Conservation (phyloP, 225 moss, liverwort and hornwort species). For the Sphagnum contortum region DNA sequence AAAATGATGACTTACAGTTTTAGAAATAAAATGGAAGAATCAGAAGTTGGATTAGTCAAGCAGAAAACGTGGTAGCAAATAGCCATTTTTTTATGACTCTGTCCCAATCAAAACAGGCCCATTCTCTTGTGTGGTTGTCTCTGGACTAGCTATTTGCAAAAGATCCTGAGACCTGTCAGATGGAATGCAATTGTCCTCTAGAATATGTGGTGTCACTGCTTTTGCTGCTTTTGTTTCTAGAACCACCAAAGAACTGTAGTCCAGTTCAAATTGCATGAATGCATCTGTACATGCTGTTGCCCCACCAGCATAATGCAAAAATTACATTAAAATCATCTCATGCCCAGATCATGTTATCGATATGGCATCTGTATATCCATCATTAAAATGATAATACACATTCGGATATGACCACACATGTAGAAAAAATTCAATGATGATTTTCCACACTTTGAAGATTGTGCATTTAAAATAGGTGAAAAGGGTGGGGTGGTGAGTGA, state of each 20-base stretch:
- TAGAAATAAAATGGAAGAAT: too few relatives aligned
- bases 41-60: too few relatives aligned
- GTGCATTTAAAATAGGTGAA: neutral
- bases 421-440: neutral
- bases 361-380: neutral
- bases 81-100: too few relatives aligned
- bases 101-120: too few relatives aligned
- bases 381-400: neutral
- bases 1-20: too few relatives aligned
- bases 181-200: slow-evolving; percentile 83
- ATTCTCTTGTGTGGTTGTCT: too few relatives aligned
- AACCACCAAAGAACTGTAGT: slow-evolving; percentile 86
- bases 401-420: neutral
- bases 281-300: slow-evolving; percentile 70
- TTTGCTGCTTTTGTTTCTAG: slow-evolving; percentile 75
- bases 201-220: slow-evolving; percentile 65
- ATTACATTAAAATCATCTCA: neutral
- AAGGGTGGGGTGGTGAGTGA: too few relatives aligned
- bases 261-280: slow-evolving; percentile 86
- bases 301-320: neutral
- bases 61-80: too few relatives aligned
- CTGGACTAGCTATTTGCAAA: slow-evolving; percentile 10
- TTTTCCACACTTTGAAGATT: neutral
- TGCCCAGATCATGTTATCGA: neutral
- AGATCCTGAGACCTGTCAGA: slow-evolving; percentile 90